Conservation (phyloP, 2,329 filamentous ascomycete genomes). For the Fonsecaea nubica region DNA sequence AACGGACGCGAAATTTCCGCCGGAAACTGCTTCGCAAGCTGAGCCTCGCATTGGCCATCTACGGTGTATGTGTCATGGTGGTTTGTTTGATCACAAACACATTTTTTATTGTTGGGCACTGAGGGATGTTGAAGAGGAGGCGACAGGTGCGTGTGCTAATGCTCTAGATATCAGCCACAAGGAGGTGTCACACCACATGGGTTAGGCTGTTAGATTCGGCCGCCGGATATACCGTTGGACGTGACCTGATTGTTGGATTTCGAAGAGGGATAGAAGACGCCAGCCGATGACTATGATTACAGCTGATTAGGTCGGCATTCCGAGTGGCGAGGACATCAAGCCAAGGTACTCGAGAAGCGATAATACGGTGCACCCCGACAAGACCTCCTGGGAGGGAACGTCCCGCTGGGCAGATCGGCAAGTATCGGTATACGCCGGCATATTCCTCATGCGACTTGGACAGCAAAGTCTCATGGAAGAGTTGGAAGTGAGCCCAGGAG, state of each 20-base stretch:
- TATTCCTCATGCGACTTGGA: no score
- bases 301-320: not conserved
- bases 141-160: not conserved
- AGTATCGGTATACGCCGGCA: no score
- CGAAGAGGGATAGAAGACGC: not conserved
- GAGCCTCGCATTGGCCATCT: slow-evolving; percentile 77
- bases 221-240: not conserved
- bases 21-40: slow-evolving; percentile 70
- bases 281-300: not conserved
- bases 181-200: not conserved
- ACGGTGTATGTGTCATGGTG: slow-evolving; percentile 86
- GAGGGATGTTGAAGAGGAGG: slow-evolving; percentile 5
- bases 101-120: slow-evolving; percentile 74
- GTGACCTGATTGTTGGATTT: not conserved
- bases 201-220: not conserved
- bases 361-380: no score
- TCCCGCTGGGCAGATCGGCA: no score
- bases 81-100: slow-evolving; percentile 86
- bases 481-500: no score
- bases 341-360: no score
- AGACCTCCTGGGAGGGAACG: no score
- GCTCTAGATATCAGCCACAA: not conserved
- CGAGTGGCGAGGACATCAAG: no score
- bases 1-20: slow-evolving; percentile 65
- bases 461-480: no score